phyloP scores from a whole-genome alignment of 2,329 filamentous ascomycete genomes.

The Parastagonospora nodorum region DNA sequence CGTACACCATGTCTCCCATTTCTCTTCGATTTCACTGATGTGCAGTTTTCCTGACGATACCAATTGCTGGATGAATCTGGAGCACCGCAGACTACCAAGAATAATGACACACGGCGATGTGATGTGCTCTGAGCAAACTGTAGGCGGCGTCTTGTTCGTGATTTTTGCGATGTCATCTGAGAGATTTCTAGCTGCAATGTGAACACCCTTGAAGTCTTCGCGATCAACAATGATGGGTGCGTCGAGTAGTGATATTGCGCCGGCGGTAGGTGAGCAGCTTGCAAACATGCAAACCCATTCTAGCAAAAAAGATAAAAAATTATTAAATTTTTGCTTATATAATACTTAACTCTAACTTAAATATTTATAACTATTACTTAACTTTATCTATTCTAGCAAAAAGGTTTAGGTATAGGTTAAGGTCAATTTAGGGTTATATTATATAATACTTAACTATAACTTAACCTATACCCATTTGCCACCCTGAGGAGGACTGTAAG shows the following conservation, averaged over 20 bases:
- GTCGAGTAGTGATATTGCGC: background rate
- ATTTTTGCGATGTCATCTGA: background rate
- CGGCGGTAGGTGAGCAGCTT: background rate
- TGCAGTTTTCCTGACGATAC: conserved; percentile 60
- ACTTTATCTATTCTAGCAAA: no score
- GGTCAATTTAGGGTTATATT: no score
- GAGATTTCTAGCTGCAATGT: background rate
- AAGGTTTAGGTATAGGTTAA: no score
- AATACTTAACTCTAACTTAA: no score
- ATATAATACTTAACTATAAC: no score
- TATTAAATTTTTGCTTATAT: no score
- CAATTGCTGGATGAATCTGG: conserved; percentile 61
- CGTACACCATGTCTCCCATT: conserved; percentile 71
- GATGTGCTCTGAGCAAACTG: background rate
- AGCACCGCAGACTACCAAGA: conserved; percentile 67
- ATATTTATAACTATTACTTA: no score
- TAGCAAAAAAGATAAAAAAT: no score
- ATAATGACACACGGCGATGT: conserved; percentile 54
- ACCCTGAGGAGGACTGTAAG: no score
- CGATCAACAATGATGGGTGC: conserved; percentile 2
- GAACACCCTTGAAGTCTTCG: conserved; percentile 3
- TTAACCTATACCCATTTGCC: no score
- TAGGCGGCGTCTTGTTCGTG: background rate
- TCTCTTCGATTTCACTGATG: conserved; percentile 57
- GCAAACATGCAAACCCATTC: background rate